phyloP scores from a whole-genome alignment of 2,329 filamentous ascomycete species.

The Daldinia sp. region DNA sequence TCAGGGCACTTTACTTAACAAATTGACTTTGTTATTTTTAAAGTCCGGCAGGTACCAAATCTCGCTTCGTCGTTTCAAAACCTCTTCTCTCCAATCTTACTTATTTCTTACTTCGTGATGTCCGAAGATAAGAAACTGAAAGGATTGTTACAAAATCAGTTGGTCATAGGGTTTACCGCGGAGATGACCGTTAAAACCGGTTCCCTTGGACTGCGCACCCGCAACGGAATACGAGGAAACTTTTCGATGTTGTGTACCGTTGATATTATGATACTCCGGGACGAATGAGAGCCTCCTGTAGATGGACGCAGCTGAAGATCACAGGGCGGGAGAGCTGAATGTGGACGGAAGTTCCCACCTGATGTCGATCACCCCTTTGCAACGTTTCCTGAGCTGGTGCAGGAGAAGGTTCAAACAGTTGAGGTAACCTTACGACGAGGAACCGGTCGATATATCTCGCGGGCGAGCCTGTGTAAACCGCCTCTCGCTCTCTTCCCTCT shows the following conservation, averaged over 20 bases:
- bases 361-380: constrained; percentile 44
- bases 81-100: not conserved
- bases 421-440: constrained; percentile 42
- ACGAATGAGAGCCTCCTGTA: constrained; percentile 23
- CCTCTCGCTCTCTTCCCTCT: constrained; percentile 9
- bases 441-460: constrained; percentile 46
- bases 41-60: constrained; percentile 20
- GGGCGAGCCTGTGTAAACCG: constrained; percentile 30
- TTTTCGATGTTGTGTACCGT: constrained; percentile 37
- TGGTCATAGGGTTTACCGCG: constrained; percentile 5
- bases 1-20: constrained; percentile 13
- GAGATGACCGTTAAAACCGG: constrained; percentile 16
- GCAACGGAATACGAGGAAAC: constrained; percentile 41
- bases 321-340: constrained; percentile 47
- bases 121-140: constrained; percentile 17
- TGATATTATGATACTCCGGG: constrained; percentile 24
- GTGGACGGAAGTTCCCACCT: constrained; percentile 38
- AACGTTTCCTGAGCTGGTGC: constrained; percentile 32
- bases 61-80: constrained; percentile 1
- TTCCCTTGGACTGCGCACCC: constrained; percentile 9
- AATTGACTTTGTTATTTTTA: constrained; percentile 18
- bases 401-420: constrained; percentile 24
- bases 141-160: constrained; percentile 19
- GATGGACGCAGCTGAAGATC: constrained; percentile 34
- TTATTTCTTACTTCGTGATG: constrained; percentile 13